A percentile compares a stretch with the other conserved stretches of the same genome.
phyloP scores from a whole-genome alignment of 495 filamentous ascomycete species.

The Entonaema liquescens region DNA sequence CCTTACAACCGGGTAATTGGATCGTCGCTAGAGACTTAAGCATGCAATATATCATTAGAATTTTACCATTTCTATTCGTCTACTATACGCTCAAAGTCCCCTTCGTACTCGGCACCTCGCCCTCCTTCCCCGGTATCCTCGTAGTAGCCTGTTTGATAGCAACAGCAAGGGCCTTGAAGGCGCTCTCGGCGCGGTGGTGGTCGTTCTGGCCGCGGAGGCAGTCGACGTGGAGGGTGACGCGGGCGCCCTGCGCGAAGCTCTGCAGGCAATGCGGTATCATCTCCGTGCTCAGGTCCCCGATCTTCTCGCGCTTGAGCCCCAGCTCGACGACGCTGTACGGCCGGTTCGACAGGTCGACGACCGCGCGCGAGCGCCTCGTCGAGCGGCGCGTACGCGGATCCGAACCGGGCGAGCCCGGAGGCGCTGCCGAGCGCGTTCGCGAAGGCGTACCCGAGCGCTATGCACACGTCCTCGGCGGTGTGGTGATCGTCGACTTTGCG shows the following conservation, averaged over 20 bases:
- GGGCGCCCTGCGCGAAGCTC: conserved; percentile 89
- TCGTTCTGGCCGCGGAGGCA: conserved; percentile 89
- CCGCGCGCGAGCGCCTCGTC: conserved; percentile 95
- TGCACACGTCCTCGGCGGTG: conserved; percentile 93
- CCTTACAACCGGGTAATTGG: neutral
- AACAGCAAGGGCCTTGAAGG: conserved; percentile 94
- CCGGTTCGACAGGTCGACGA: conserved; percentile 92
- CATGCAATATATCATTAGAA: neutral
- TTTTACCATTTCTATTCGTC: neutral
- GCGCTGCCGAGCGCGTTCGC: conserved; percentile 76
- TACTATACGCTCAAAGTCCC: conserved; percentile 71
- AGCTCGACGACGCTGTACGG: conserved; percentile 85
- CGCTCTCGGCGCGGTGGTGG: conserved; percentile 95
- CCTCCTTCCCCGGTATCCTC: conserved; percentile 77
- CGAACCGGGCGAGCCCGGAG: conserved; percentile 86
- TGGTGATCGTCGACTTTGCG: conserved; percentile 96
- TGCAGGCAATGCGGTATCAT: conserved; percentile 97
- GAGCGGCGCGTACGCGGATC: conserved; percentile 86
- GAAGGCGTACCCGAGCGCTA: conserved; percentile 89
- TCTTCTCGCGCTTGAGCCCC: conserved; percentile 85
- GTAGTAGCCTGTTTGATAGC: conserved; percentile 79
- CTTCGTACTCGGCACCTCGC: conserved; percentile 95
- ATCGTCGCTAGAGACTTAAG: neutral
- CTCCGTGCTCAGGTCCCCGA: conserved; percentile 90
- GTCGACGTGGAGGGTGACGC: conserved; percentile 94